These are phyloP conservation scores for Amaranthus tricolor DNA, from an alignment of 179 eudicot genomes.

Conservation along the genomic window DNA sequence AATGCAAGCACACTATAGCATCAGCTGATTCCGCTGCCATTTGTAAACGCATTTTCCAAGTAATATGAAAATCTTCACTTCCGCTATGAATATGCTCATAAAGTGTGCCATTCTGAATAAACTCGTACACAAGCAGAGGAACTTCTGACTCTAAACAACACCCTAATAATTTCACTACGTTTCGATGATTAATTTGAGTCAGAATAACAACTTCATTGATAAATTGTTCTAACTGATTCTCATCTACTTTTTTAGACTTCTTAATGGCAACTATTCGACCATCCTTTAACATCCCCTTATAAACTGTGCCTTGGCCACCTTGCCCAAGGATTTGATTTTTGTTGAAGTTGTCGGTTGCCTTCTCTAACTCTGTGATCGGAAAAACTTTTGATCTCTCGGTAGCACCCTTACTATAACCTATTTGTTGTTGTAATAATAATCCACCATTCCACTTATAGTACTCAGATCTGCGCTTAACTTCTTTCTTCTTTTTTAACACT, in stretches of 20 bases:
- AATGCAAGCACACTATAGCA: constrained; percentile 20
- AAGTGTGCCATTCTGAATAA: neutral
- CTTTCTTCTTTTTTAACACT: constrained; percentile 2
- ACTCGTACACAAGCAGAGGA: constrained; percentile 13
- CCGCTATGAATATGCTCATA: constrained; percentile 5
- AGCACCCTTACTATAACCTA: constrained; percentile 1
- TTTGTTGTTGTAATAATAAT: constrained; percentile 11
- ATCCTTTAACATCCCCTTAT: constrained; percentile 15
- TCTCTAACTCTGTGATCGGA: constrained; percentile 11
- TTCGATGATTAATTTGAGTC: constrained; percentile 4
- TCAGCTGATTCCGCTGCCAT: constrained; percentile 20
- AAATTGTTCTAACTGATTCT: neutral
- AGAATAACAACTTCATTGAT: constrained; percentile 1
- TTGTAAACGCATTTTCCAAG: constrained; percentile 14
- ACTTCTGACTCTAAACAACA: constrained; percentile 14
- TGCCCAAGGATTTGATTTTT: constrained; percentile 21
- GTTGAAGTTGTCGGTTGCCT: constrained; percentile 22
- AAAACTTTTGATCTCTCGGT: constrained; percentile 1
- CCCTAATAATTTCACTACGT: constrained; percentile 9
- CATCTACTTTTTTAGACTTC: neutral
- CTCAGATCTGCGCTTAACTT: neutral
- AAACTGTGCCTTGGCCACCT: constrained; percentile 25
- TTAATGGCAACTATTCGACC: constrained; percentile 1
- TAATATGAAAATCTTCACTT: constrained; percentile 14
- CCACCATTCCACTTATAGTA: constrained; percentile 23